A percentile compares a stretch with the other conserved stretches of the same genome.
Conservation (phyloP, 257 asterid genomes). For the Schizonepeta tenuifolia region DNA sequence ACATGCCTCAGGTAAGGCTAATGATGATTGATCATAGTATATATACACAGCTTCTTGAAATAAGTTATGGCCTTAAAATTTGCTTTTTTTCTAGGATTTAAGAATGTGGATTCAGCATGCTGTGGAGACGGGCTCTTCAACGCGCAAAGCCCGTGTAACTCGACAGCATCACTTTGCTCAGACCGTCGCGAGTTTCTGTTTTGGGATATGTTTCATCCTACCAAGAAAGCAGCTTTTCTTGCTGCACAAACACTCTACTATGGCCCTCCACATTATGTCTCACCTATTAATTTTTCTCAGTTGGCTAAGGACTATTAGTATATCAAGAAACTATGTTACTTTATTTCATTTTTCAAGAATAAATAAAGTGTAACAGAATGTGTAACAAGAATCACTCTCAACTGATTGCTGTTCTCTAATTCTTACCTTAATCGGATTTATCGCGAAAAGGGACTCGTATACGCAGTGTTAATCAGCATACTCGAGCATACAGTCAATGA, state of each 20-base stretch:
- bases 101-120: constrained; percentile 61
- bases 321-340: not conserved
- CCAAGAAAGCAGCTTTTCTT: constrained; percentile 48
- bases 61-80: not conserved
- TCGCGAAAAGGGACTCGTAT: too few species aligned
- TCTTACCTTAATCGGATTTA: not conserved
- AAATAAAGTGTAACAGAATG: constrained; percentile 7
- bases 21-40: constrained; percentile 21
- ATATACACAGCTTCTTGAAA: not conserved
- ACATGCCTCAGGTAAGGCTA: constrained; percentile 48
- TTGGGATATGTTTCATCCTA: constrained; percentile 70
- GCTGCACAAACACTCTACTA: constrained; percentile 57
- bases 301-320: constrained; percentile 39
- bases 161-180: constrained; percentile 45
- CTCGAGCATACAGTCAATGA: not conserved
- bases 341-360: not conserved
- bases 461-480: not conserved
- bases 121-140: constrained; percentile 61
- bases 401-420: too few species aligned
- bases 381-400: too few species aligned
- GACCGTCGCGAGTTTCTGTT: constrained; percentile 53
- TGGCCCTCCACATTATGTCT: constrained; percentile 46
- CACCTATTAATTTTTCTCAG: constrained; percentile 50
- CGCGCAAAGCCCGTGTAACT: constrained; percentile 49
- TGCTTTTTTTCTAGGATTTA: constrained; percentile 46